phyloP scores from a whole-genome alignment of 257 asterid species.

The Paraleonurus japonicus region DNA sequence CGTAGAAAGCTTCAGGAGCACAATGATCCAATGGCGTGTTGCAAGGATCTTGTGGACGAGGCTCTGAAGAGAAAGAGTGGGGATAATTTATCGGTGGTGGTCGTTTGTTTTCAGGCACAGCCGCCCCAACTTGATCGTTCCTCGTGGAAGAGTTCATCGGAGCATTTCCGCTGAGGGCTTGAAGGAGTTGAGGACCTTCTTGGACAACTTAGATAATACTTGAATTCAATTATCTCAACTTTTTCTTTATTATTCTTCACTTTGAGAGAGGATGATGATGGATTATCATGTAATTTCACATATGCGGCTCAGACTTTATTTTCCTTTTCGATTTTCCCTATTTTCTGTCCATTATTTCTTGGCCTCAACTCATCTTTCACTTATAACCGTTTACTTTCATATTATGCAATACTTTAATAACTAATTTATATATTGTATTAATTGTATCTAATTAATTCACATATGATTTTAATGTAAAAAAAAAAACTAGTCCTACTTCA shows the following conservation, averaged over 20 bases:
- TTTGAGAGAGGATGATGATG: constrained; percentile 49
- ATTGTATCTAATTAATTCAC: too few relatives aligned
- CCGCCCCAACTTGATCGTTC: constrained; percentile 70
- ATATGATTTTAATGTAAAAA: too few relatives aligned
- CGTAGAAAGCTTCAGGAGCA: constrained; percentile 88
- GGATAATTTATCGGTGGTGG: constrained; percentile 80
- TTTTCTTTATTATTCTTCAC: constrained; percentile 29
- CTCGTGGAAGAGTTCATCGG: constrained; percentile 87
- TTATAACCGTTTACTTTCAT: too few relatives aligned
- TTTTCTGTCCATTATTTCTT: too few relatives aligned
- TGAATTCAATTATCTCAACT: constrained; percentile 34
- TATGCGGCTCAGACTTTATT: constrained; percentile 55
- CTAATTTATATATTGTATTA: too few relatives aligned
- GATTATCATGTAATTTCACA: constrained; percentile 60
- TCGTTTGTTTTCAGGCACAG: constrained; percentile 74
- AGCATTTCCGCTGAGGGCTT: constrained; percentile 94
- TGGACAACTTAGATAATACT: constrained; percentile 65
- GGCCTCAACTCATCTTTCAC: too few relatives aligned
- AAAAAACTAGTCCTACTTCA: too few relatives aligned
- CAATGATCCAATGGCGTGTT: constrained; percentile 73
- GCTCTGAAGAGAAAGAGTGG: constrained; percentile 88
- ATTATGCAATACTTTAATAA: too few relatives aligned
- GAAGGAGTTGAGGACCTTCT: constrained; percentile 78
- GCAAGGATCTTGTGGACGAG: constrained; percentile 84
- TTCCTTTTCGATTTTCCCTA: background rate